phyloP scores from a whole-genome alignment of 257 asterid species.

The Solanum neorickii region DNA sequence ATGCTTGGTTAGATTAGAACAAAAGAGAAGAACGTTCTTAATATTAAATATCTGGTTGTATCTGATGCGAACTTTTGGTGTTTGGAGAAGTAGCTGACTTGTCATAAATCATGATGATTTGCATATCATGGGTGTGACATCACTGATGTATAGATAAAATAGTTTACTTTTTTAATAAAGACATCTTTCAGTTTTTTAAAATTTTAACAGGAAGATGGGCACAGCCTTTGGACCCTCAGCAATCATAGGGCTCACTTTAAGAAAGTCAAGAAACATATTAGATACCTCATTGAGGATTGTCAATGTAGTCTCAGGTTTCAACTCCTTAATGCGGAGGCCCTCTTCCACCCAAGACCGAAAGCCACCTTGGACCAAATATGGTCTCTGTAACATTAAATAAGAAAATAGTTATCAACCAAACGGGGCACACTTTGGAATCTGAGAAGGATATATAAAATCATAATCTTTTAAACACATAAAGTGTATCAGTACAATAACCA shows the following conservation, averaged over 20 bases:
- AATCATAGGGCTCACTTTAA: background rate
- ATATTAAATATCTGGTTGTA: background rate
- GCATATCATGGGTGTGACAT: background rate
- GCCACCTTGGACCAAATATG: slow-evolving; percentile 80
- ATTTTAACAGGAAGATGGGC: background rate
- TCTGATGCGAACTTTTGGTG: background rate
- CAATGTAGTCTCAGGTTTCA: slow-evolving; percentile 73
- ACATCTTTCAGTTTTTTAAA: background rate
- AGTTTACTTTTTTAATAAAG: background rate
- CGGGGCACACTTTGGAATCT: background rate
- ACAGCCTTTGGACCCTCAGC: background rate
- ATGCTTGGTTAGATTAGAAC: background rate
- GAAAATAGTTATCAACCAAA: background rate
- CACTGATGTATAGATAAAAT: background rate
- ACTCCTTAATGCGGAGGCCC: slow-evolving; percentile 64
- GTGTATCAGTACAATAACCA: background rate
- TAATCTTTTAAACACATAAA: background rate
- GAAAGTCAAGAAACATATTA: background rate
- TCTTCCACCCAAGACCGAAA: slow-evolving; percentile 72
- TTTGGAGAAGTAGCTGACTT: background rate
- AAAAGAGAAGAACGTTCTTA: background rate
- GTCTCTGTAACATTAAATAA: slow-evolving; percentile 25
- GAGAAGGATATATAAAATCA: background rate
- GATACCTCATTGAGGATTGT: slow-evolving; percentile 71
- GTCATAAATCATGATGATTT: background rate